Conservation (phyloP, 2,329 filamentous ascomycete species). For the Alternaria sp. region DNA sequence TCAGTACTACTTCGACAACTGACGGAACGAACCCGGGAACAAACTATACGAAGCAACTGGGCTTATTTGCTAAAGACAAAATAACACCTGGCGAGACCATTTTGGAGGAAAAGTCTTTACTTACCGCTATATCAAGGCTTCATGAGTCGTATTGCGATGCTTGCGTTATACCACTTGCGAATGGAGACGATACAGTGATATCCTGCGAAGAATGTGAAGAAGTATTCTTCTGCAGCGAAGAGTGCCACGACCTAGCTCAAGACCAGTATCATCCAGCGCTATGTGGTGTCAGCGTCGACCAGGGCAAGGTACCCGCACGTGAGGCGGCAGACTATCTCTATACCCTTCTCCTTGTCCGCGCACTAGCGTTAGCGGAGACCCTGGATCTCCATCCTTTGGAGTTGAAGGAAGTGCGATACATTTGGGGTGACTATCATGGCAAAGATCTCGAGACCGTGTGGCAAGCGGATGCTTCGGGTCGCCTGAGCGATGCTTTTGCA, state of each 20-base stretch:
- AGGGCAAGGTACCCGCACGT: slow-evolving; percentile 61
- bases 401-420: slow-evolving; percentile 66
- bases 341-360: slow-evolving; percentile 64
- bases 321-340: slow-evolving; percentile 68
- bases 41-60: slow-evolving; percentile 75
- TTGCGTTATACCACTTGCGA: slow-evolving; percentile 76
- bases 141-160: slow-evolving; percentile 90
- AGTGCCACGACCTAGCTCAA: slow-evolving; percentile 63
- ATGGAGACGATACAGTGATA: slow-evolving; percentile 39
- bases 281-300: slow-evolving; percentile 62
- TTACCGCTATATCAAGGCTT: slow-evolving; percentile 87
- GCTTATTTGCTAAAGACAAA: slow-evolving; percentile 85
- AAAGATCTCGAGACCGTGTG: slow-evolving; percentile 31
- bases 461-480: slow-evolving; percentile 20
- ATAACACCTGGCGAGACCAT: slow-evolving; percentile 78
- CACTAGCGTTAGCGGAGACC: slow-evolving; percentile 67
- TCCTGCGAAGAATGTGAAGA: slow-evolving; percentile 64
- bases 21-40: slow-evolving; percentile 57
- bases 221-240: slow-evolving; percentile 65
- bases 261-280: slow-evolving; percentile 64
- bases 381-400: slow-evolving; percentile 65
- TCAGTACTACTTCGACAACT: slow-evolving; percentile 47
- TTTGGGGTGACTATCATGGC: slow-evolving; percentile 68
- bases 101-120: slow-evolving; percentile 80
- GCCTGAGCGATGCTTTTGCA: slow-evolving; percentile 26